Evolutionary conservation across 2,329 filamentous ascomycete genomes (phyloP).

Genomic region (Tolypocladium paradoxum): DNA sequence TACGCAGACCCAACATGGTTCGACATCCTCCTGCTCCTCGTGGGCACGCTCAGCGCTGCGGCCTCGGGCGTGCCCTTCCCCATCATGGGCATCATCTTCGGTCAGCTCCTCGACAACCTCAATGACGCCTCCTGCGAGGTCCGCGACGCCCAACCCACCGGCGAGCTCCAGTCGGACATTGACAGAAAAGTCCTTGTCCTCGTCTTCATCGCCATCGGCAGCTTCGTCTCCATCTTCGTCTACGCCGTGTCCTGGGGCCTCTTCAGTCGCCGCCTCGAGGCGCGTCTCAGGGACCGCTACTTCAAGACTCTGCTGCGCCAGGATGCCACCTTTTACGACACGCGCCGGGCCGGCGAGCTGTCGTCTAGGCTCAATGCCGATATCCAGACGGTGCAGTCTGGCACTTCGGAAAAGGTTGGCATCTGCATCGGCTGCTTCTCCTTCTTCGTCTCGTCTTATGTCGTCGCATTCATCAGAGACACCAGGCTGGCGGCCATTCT

Average conservation of each 20-base stretch:
- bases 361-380: slow-evolving; percentile 53
- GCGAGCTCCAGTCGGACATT: slow-evolving; percentile 29
- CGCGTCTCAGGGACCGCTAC: slow-evolving; percentile 51
- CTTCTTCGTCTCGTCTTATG: slow-evolving; percentile 57
- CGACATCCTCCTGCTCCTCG: slow-evolving; percentile 30
- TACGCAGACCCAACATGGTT: slow-evolving; percentile 32
- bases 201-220: slow-evolving; percentile 52
- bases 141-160: slow-evolving; percentile 9
- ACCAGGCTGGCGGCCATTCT: slow-evolving; percentile 53
- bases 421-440: slow-evolving; percentile 50
- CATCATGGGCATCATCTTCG: slow-evolving; percentile 53
- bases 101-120: slow-evolving; percentile 50
- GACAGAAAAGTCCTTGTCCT: slow-evolving; percentile 49
- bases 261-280: slow-evolving; percentile 51
- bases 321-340: slow-evolving; percentile 54
- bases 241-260: slow-evolving; percentile 55
- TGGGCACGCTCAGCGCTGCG: slow-evolving; percentile 34
- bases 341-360: slow-evolving; percentile 50
- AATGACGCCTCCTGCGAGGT: slow-evolving; percentile 43
- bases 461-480: slow-evolving; percentile 57
- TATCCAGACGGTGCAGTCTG: slow-evolving; percentile 55
- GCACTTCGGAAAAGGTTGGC: slow-evolving; percentile 61
- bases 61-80: slow-evolving; percentile 53
- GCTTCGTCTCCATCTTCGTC: slow-evolving; percentile 52
- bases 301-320: slow-evolving; percentile 47